Base-by-base conservation (phyloP, 441 rosid genomes). In the Melastoma candidum region DNA sequence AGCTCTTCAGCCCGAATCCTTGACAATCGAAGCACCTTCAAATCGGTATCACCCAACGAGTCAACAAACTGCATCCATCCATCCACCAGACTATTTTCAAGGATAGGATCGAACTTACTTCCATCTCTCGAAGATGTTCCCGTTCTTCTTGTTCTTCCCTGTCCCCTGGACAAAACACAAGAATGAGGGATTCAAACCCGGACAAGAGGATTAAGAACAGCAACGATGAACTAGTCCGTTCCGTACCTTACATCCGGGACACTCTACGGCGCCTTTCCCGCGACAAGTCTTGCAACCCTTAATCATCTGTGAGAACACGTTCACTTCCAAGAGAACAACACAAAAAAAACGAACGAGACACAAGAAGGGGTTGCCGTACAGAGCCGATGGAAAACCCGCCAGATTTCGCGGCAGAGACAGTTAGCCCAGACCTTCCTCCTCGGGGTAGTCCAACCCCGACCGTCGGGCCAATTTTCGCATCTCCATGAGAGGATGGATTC, bases 41-140 rank as follows among this genome's bases (percentile, higher is more conserved):
- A 17, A 7, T 11, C 12, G 44, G 49, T 41, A 51, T 29, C 29
- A 44, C 4, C 56, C 43, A 11, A 46, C 14, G 49, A 58, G 7
- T 24, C 11, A 2, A 1, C 29, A 8, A 32, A 32, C 41, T 32
- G 41, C 41, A 32, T 32, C 41, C 7, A 32, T 32, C 41, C 8
- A 32, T 32, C 8, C 12, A 12, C 8, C 11, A 12, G 46, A 46
- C 36, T 8, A 22, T 36, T 11, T 53, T 3, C 17, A 1, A 11
- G 27, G 1, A 39, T 32, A n/a, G 26, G 4, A 48, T 46, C 2
- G 2, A 49, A 53, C 89, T 74, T 72, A 83, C 88, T 86, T 86
- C 95, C 95, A 86, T 29, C 95, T 77, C 73, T 86, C 95, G 45
- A 86, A 86, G 25, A 86, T 78, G 60, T 86, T 86, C 3, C 95